These are phyloP conservation scores for Krasilnikovozyma curviuscula DNA, from an alignment of 768 basidiomycete species.

Conservation along the genomic window DNA sequence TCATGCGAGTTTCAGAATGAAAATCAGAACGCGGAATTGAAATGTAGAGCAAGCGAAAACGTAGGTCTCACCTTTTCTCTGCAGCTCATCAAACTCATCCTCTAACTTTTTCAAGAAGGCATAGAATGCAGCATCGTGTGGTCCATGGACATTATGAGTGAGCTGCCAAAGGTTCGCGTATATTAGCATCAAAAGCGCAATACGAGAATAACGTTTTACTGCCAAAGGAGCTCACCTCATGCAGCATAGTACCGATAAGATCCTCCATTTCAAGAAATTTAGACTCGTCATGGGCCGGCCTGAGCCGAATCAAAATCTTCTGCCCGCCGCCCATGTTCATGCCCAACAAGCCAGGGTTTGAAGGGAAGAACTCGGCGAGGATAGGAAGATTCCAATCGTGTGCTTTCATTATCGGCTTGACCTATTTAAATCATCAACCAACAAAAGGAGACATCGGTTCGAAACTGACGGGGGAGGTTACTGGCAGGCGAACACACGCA, in stretches of 20 bases:
- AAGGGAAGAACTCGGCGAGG: conserved; percentile 48
- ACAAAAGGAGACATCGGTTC: neutral
- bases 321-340: conserved; percentile 47
- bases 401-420: conserved; percentile 86
- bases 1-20: neutral
- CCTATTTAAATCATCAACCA: conserved; percentile 27
- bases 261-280: conserved; percentile 58
- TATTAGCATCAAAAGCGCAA: neutral
- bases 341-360: conserved; percentile 49
- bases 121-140: conserved; percentile 48
- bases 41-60: neutral
- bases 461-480: conserved; percentile 10
- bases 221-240: conserved; percentile 48
- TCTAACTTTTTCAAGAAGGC: conserved; percentile 39
- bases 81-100: conserved; percentile 65
- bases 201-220: no score
- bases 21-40: neutral
- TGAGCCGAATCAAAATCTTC: conserved; percentile 63
- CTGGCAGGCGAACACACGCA: conserved; percentile 7
- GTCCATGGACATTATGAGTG: conserved; percentile 71
- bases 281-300: conserved; percentile 47
- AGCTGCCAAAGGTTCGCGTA: conserved; percentile 35
- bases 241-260: conserved; percentile 67
- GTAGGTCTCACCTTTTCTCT: conserved; percentile 51
- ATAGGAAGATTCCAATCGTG: conserved; percentile 44